Percentiles rank a stretch among this genome's conserved stretches.
Conservation (phyloP, 140 eudicot genomes). For the Artemisia princeps region DNA sequence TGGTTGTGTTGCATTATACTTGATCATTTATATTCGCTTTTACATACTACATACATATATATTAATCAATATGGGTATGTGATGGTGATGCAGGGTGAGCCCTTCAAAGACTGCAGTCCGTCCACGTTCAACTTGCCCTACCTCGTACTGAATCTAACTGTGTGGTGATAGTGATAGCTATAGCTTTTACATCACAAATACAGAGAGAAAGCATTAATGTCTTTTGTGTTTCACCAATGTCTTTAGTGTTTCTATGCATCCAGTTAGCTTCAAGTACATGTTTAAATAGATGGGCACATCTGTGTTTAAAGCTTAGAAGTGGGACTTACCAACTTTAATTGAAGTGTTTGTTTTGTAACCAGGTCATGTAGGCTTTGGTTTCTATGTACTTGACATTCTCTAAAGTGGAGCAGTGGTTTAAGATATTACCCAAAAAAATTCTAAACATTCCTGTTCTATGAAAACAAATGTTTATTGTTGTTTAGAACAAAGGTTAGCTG, state of each 20-base stretch:
- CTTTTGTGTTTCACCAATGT: not conserved
- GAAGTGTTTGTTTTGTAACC: not conserved
- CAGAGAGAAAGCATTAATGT: not conserved
- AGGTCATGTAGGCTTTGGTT: not conserved
- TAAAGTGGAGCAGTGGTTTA: not conserved
- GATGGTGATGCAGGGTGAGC: conserved; percentile 4
- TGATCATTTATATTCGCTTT: not conserved
- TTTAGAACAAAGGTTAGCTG: too few species aligned
- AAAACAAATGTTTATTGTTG: not conserved
- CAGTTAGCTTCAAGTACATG: not conserved
- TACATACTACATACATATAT: not conserved
- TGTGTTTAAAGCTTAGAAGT: not conserved
- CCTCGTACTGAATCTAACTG: not conserved
- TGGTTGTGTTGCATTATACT: not conserved
- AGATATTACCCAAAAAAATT: not conserved
- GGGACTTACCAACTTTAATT: not conserved
- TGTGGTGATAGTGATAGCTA: not conserved
- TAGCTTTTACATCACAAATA: not conserved
- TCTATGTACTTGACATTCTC: not conserved
- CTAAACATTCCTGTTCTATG: not conserved
- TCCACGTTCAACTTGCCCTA: not conserved
- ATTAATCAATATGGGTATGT: not conserved
- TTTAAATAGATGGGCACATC: not conserved
- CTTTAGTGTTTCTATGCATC: not conserved
- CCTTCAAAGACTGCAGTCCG: conserved; percentile 8